Evolutionary conservation across 306 rosid species (phyloP).

Genomic region (Macrotyloma uniflorum): DNA sequence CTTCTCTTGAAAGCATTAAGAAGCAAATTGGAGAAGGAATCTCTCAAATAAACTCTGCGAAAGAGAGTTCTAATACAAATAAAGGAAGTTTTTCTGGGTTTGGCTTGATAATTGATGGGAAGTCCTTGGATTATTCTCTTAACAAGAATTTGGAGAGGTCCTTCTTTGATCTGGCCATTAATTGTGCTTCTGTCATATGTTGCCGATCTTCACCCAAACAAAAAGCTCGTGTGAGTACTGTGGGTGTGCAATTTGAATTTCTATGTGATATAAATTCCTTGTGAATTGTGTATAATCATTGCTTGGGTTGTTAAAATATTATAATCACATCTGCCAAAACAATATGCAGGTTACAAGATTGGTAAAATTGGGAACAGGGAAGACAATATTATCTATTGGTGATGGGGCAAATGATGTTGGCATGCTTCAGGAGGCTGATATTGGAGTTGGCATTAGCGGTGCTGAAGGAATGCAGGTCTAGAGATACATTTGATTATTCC

Average conservation of each 20-base stretch:
- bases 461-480: constrained; percentile 94
- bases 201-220: constrained; percentile 92
- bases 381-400: constrained; percentile 75
- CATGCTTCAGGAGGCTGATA: constrained; percentile 95
- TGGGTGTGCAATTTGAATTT: constrained; percentile 18
- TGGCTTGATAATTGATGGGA: constrained; percentile 86
- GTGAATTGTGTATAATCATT: not conserved
- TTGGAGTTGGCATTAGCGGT: constrained; percentile 94
- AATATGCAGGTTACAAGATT: constrained; percentile 72
- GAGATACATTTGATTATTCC: constrained; percentile 22
- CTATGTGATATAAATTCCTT: not conserved
- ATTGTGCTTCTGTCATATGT: constrained; percentile 84
- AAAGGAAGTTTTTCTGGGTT: constrained; percentile 45
- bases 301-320: constrained; percentile 15
- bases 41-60: constrained; percentile 52
- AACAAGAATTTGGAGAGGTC: constrained; percentile 50
- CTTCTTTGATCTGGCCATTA: constrained; percentile 74
- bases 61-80: constrained; percentile 40
- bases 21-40: constrained; percentile 69
- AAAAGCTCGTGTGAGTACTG: constrained; percentile 79
- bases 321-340: constrained; percentile 29
- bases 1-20: constrained; percentile 63
- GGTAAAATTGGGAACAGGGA: constrained; percentile 75
- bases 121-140: constrained; percentile 79
- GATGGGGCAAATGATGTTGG: constrained; percentile 98